Percentiles rank a stretch among this genome's conserved stretches.
These are phyloP conservation scores for Rhizopus stolonifer DNA, from an alignment of 371 early-diverging fungal genomes.

Conservation along the genomic window DNA sequence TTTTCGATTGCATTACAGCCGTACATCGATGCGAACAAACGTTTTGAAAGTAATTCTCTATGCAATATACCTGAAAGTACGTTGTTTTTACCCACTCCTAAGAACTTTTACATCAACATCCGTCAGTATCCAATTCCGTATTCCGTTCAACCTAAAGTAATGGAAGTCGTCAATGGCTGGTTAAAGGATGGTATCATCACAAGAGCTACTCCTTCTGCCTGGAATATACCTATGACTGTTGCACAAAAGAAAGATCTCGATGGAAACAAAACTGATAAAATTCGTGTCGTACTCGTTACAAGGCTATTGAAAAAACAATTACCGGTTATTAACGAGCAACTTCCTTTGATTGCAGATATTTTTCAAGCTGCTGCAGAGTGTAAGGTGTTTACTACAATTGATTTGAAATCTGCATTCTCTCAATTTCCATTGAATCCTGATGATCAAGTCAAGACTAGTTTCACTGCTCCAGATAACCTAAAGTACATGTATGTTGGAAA, in stretches of 20 bases:
- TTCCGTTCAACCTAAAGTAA: slow-evolving; percentile 1
- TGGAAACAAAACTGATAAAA: slow-evolving; percentile 2
- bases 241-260: too few relatives aligned
- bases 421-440: slow-evolving; percentile 2
- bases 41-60: not conserved
- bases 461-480: slow-evolving; percentile 11
- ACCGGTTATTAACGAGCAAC: not conserved
- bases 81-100: slow-evolving; percentile 7
- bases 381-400: slow-evolving; percentile 6
- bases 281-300: slow-evolving; percentile 7
- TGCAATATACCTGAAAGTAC: slow-evolving; percentile 8
- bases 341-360: slow-evolving; percentile 13
- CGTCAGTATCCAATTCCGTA: slow-evolving; percentile 14
- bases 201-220: too few relatives aligned
- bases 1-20: not conserved
- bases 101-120: not conserved
- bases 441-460: slow-evolving; percentile 8
- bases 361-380: not conserved
- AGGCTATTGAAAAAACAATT: slow-evolving; percentile 5
- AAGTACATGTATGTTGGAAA: slow-evolving; percentile 14
- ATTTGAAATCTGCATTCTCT: slow-evolving; percentile 11
- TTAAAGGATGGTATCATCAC: too few relatives aligned
- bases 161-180: slow-evolving; percentile 5
- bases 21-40: slow-evolving; percentile 4
- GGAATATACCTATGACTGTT: too few relatives aligned